phyloP scores from a whole-genome alignment of 306 rosid species.

The Cicer yamashitae region DNA sequence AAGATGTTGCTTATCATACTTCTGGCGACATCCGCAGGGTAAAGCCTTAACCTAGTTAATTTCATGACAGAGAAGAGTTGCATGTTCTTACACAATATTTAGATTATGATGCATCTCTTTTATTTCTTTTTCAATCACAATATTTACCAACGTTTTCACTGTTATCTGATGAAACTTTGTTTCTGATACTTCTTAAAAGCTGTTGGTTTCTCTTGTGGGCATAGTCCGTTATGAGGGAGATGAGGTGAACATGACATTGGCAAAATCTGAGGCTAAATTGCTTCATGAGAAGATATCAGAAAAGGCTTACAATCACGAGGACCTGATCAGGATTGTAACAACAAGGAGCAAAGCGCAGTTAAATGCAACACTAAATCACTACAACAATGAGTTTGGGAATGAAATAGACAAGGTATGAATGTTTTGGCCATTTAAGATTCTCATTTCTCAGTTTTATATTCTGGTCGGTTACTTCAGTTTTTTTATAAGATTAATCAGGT shows the following conservation, averaged over 20 bases:
- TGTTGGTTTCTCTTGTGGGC: slow-evolving; percentile 82
- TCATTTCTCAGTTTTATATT: slow-evolving; percentile 1
- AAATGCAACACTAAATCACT: slow-evolving; percentile 70
- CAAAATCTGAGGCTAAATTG: slow-evolving; percentile 77
- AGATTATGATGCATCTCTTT: slow-evolving; percentile 15
- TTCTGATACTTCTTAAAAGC: slow-evolving; percentile 51
- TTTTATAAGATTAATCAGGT: neutral
- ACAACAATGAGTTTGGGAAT: slow-evolving; percentile 75
- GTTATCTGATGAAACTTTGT: slow-evolving; percentile 30
- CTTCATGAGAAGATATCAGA: slow-evolving; percentile 68
- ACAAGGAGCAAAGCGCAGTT: slow-evolving; percentile 83
- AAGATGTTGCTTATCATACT: slow-evolving; percentile 72
- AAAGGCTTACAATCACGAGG: slow-evolving; percentile 69
- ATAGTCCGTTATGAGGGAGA: slow-evolving; percentile 78
- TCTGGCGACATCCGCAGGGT: slow-evolving; percentile 74
- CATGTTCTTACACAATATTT: slow-evolving; percentile 20
- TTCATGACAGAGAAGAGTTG: slow-evolving; percentile 23
- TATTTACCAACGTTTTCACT: neutral
- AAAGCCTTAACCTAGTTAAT: slow-evolving; percentile 18
- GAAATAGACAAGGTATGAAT: slow-evolving; percentile 69
- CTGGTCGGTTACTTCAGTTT: neutral
- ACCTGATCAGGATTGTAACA: slow-evolving; percentile 68
- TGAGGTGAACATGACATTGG: slow-evolving; percentile 69
- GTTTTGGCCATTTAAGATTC: slow-evolving; percentile 15
- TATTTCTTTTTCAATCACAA: slow-evolving; percentile 14